A percentile compares a stretch with the other conserved stretches of the same genome.
Evolutionary conservation across 1,284 basidiomycete species (phyloP).

Genomic region (Mixia osmundae): DNA sequence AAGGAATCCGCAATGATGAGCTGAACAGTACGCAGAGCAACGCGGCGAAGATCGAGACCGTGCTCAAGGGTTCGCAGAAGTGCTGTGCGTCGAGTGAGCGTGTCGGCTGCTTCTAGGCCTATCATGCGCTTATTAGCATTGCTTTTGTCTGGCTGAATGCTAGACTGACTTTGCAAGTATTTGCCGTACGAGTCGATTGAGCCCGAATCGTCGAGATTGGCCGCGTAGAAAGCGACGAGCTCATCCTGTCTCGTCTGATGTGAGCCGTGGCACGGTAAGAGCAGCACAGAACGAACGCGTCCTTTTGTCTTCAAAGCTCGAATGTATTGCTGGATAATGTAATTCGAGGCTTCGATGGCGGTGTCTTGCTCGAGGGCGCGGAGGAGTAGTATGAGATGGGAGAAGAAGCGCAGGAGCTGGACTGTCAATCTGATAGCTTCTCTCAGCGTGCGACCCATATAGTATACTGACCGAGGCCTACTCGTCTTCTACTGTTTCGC

Average conservation of each 20-base stretch:
- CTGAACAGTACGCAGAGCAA: slow-evolving; percentile 60
- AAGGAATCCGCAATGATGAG: slow-evolving; percentile 40
- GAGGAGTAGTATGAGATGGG: slow-evolving; percentile 78
- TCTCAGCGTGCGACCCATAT: too few species aligned
- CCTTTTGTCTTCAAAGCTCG: slow-evolving; percentile 47
- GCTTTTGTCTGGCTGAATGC: too few species aligned
- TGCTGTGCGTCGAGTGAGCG: slow-evolving; percentile 33
- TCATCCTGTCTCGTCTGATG: too few species aligned
- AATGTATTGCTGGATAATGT: slow-evolving; percentile 71
- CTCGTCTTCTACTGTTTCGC: slow-evolving; percentile 33
- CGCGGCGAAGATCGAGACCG: slow-evolving; percentile 53
- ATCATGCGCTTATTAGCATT: neutral
- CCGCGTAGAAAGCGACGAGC: slow-evolving; percentile 81
- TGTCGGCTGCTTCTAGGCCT: neutral
- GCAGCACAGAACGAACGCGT: too few species aligned
- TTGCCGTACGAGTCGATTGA: slow-evolving; percentile 79
- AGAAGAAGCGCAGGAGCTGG: slow-evolving; percentile 55
- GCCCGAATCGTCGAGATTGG: slow-evolving; percentile 59
- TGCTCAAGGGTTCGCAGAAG: slow-evolving; percentile 58
- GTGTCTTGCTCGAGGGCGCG: slow-evolving; percentile 52
- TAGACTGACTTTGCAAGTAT: slow-evolving; percentile 41
- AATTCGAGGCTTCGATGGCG: slow-evolving; percentile 39
- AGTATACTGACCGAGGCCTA: slow-evolving; percentile 28
- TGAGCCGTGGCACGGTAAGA: too few species aligned
- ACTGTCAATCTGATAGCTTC: slow-evolving; percentile 9